Base-by-base conservation (phyloP, 163 green algal genomes). In the Volvox carteri region DNA sequence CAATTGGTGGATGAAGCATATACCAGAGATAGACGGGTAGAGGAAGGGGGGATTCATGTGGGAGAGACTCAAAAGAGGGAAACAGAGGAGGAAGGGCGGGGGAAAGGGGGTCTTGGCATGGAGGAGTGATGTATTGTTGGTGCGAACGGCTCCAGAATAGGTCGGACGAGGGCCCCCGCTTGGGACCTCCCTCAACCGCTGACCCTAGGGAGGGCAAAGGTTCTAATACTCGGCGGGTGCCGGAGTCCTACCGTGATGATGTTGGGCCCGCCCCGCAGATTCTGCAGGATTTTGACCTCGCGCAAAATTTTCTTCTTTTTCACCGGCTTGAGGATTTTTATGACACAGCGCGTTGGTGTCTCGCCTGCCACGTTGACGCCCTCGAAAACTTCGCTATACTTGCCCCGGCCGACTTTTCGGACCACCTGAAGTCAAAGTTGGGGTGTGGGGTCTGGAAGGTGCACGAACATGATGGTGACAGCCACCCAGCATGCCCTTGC, bases 311-410 rank as follows among this genome's bases (percentile, higher is more conserved):
- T 95, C 85, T 96, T 96, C 90, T 94, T 95, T 86, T 94, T 95
- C 54, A 99, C 97, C 8, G 98, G 98, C 90, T 99, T 99, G 18
- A 99, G 93, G 67, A 99, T 99, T 92, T 99, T 99, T 92, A 99
- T 99, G 74, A 99, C 97, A 92, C 97, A 99, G 42, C 95, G 96
- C 42, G 98, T 90, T 60, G 95, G 94, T 80, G 94, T 96, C 65
- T 74, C 68, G 9, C 48, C 50, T 18, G 91, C 77, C 11, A 95
- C 92, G 86, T 98, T 97, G 25, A 99, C 91, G 67, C 98, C 98
- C 91, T 99, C 97, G 92, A 99, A 99, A 54, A 99, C 97, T 91
- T 99, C 97, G 86, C 93, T 98, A 93, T 99, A 99, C 93, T 99
- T 99, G 46, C 98, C 98, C 12, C 98, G 94, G 0, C 98, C 98